Evolutionary conservation across 306 rosid species (phyloP).

Genomic region (Fragaria nilgerrensis): DNA sequence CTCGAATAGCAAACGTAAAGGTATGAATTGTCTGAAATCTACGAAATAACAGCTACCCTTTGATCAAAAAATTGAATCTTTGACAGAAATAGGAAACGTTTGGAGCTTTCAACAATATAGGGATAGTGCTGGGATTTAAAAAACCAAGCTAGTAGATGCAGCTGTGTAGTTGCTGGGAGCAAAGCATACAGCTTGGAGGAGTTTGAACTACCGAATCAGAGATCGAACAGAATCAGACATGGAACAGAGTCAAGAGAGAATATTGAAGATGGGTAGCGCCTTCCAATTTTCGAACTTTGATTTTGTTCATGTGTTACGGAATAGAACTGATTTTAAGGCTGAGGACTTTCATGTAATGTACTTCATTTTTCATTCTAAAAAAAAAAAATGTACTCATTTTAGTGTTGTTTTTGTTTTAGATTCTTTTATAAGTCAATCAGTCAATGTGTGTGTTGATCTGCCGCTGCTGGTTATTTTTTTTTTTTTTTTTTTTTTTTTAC

Average conservation of each 20-base stretch:
- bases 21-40: not conserved
- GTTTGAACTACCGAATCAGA: slow-evolving; percentile 1
- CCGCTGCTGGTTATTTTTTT: too few relatives aligned
- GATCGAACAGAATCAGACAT: not conserved
- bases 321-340: not conserved
- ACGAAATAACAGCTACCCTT: not conserved
- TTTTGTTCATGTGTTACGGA: not conserved
- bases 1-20: not conserved
- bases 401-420: too few relatives aligned
- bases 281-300: slow-evolving; percentile 12
- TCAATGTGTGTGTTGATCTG: too few relatives aligned
- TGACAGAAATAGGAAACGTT: not conserved
- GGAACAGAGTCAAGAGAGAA: not conserved
- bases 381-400: too few relatives aligned
- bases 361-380: not conserved
- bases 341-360: not conserved
- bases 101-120: not conserved
- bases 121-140: not conserved
- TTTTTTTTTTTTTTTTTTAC: too few relatives aligned
- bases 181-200: slow-evolving; percentile 5
- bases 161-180: not conserved
- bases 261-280: slow-evolving; percentile 14
- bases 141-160: not conserved
- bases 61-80: not conserved
- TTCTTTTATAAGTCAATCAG: too few relatives aligned